A percentile compares a stretch with the other conserved stretches of the same genome.
Evolutionary conservation across 306 rosid genomes (phyloP).

Genomic region (Cucurbita ficifolia): DNA sequence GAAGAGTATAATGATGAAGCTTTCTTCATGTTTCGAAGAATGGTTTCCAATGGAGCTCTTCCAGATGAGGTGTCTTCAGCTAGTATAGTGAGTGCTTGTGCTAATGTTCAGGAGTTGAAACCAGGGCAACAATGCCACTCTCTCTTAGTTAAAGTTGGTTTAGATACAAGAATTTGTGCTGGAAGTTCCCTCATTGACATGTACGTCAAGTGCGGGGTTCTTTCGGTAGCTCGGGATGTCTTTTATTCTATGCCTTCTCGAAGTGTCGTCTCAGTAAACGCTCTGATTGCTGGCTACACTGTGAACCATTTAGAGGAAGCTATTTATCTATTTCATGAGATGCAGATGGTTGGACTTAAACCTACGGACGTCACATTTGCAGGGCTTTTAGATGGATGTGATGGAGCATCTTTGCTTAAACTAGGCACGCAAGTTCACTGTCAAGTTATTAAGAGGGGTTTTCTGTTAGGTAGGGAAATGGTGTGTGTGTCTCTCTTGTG

Average conservation of each 20-base stretch:
- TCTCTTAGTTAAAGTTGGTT: slow-evolving; percentile 1
- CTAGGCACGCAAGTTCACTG: slow-evolving; percentile 1
- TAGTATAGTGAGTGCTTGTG: background rate
- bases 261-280: background rate
- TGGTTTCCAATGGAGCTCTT: background rate
- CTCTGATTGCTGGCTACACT: background rate
- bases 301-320: background rate
- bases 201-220: background rate
- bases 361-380: background rate
- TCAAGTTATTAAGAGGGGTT: background rate
- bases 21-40: background rate
- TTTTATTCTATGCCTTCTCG: background rate
- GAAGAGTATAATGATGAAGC: background rate
- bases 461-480: background rate
- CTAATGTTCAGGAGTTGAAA: background rate
- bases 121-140: background rate
- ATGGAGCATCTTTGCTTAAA: background rate
- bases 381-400: slow-evolving; percentile 1
- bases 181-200: slow-evolving; percentile 3
- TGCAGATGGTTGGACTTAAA: background rate
- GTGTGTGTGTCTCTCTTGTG: slow-evolving; percentile 1
- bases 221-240: background rate
- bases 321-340: background rate
- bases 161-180: background rate
- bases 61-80: slow-evolving; percentile 3